phyloP scores from a whole-genome alignment of 2,329 filamentous ascomycete species.

The Emergomyces orientalis region DNA sequence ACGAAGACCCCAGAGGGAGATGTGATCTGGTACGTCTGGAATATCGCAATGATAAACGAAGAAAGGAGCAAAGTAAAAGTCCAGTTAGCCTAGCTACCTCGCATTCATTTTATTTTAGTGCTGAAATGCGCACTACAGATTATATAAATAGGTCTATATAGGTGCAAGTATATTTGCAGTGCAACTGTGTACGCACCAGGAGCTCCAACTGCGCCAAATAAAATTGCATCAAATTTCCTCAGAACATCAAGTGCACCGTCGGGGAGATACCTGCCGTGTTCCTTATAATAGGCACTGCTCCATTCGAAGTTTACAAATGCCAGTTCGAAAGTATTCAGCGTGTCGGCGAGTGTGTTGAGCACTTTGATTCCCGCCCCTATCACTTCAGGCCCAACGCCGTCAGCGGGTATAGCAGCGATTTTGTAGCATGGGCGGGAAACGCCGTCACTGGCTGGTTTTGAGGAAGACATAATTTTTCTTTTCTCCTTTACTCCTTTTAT shows the following conservation, averaged over 20 bases:
- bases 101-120: not conserved
- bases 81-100: not conserved
- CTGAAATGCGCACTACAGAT: not conserved
- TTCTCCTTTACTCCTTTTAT: not conserved
- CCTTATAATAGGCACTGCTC: slow-evolving; percentile 41
- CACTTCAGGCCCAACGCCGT: slow-evolving; percentile 62
- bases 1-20: slow-evolving; percentile 48
- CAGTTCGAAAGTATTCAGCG: slow-evolving; percentile 39
- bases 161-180: not conserved
- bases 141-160: not conserved
- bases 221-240: slow-evolving; percentile 45
- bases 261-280: slow-evolving; percentile 46
- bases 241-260: slow-evolving; percentile 43
- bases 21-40: slow-evolving; percentile 46
- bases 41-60: not conserved
- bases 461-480: not conserved
- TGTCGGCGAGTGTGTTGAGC: slow-evolving; percentile 38
- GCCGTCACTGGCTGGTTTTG: not conserved
- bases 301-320: slow-evolving; percentile 46
- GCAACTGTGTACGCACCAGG: slow-evolving; percentile 35
- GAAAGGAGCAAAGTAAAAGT: not conserved
- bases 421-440: slow-evolving; percentile 24
- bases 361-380: slow-evolving; percentile 52
- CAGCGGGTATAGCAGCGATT: slow-evolving; percentile 58
- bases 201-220: slow-evolving; percentile 53